phyloP scores from a whole-genome alignment of 78 protist genomes.

The Pigoraptor vietnamica region DNA sequence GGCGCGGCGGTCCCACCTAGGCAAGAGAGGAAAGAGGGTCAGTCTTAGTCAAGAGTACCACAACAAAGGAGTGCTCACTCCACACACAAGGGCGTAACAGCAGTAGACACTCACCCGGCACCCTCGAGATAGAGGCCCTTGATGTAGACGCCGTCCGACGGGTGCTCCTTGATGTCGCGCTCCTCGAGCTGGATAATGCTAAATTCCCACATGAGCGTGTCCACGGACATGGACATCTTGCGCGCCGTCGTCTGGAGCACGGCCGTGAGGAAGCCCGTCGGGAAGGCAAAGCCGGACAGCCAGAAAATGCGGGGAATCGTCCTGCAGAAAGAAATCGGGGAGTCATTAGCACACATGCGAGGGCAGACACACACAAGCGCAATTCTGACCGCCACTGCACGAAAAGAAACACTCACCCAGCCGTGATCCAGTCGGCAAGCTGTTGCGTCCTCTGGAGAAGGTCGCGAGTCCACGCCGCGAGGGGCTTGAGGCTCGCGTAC shows the following conservation, averaged over 20 bases:
- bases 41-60: too few species aligned
- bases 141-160: slow-evolving; percentile 76
- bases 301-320: slow-evolving; percentile 61
- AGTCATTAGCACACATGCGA: too few species aligned
- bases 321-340: neutral
- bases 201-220: slow-evolving; percentile 75
- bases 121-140: slow-evolving; percentile 86
- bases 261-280: slow-evolving; percentile 88
- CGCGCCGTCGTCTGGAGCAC: slow-evolving; percentile 65
- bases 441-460: slow-evolving; percentile 54
- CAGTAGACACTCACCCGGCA: slow-evolving; percentile 68
- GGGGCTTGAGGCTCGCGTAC: slow-evolving; percentile 77
- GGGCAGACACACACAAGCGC: too few species aligned
- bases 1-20: slow-evolving; percentile 59
- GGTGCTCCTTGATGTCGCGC: slow-evolving; percentile 19
- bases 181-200: slow-evolving; percentile 7
- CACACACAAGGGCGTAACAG: too few species aligned
- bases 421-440: slow-evolving; percentile 34
- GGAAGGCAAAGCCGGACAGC: slow-evolving; percentile 86
- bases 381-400: neutral
- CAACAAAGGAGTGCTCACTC: too few species aligned
- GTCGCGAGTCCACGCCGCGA: slow-evolving; percentile 76
- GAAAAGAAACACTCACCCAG: neutral
- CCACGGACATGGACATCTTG: slow-evolving; percentile 51
- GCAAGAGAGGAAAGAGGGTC: slow-evolving; percentile 4